A percentile compares a stretch with the other conserved stretches of the same genome.
These are phyloP conservation scores for Cutaneotrichosporon spelunceum DNA, from an alignment of 1,284 basidiomycete genomes.

Conservation along the genomic window DNA sequence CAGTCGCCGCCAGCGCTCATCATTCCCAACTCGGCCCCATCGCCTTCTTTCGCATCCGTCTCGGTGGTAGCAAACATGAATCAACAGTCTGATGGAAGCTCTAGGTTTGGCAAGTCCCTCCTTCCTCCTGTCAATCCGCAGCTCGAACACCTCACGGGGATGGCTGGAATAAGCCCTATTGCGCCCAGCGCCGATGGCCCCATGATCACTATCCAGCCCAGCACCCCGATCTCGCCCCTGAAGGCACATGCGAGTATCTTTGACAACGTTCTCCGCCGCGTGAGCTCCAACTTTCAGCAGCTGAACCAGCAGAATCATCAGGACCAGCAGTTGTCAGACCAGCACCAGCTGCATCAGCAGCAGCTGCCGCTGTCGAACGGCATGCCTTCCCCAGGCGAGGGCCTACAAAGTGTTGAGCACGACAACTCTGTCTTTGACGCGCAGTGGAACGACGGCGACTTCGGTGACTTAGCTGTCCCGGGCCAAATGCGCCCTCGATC, in stretches of 20 bases:
- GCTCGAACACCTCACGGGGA: slow-evolving; percentile 43
- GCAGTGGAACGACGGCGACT: slow-evolving; percentile 13
- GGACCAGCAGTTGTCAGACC: slow-evolving; percentile 25
- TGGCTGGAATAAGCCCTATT: slow-evolving; percentile 50
- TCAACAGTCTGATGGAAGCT: slow-evolving; percentile 2
- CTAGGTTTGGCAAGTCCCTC: slow-evolving; percentile 28
- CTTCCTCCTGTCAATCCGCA: slow-evolving; percentile 44
- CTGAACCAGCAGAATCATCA: slow-evolving; percentile 22
- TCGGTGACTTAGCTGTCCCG: slow-evolving; percentile 2
- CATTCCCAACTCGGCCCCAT: slow-evolving; percentile 41
- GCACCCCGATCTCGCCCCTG: slow-evolving; percentile 50
- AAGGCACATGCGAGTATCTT: slow-evolving; percentile 47
- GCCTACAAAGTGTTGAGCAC: neutral
- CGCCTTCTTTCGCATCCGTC: slow-evolving; percentile 30
- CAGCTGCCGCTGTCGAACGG: slow-evolving; percentile 12
- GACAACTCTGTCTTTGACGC: slow-evolving; percentile 4
- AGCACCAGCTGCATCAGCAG: slow-evolving; percentile 13
- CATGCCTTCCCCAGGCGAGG: neutral
- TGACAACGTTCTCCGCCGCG: slow-evolving; percentile 43
- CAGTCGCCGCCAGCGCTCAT: slow-evolving; percentile 50
- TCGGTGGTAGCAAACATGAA: neutral
- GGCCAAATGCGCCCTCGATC: slow-evolving; percentile 33
- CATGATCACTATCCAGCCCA: slow-evolving; percentile 52
- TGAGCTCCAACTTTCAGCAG: slow-evolving; percentile 26
- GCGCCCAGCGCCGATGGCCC: slow-evolving; percentile 49